Percentiles rank a stretch among this genome's conserved stretches.
These are phyloP conservation scores for Myxozyma mucilagina DNA, from an alignment of 805 yeast genomes.

Conservation along the genomic window DNA sequence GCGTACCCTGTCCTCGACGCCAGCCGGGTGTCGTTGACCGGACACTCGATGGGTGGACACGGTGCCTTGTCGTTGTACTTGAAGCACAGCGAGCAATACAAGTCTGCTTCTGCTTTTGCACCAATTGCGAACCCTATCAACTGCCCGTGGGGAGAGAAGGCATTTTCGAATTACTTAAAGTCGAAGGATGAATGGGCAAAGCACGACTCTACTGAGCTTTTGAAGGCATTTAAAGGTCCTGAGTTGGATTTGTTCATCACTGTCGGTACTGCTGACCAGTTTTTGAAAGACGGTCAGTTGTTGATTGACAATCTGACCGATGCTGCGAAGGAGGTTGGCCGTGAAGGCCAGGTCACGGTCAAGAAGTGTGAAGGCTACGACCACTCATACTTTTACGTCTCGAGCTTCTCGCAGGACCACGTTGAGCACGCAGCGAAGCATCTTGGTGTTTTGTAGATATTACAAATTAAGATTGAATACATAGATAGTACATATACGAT, in stretches of 20 bases:
- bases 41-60: slow-evolving; percentile 98
- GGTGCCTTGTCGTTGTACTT: slow-evolving; percentile 80
- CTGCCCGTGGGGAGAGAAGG: slow-evolving; percentile 87
- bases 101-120: slow-evolving; percentile 83
- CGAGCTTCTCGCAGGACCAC: slow-evolving; percentile 77
- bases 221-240: slow-evolving; percentile 57
- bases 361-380: slow-evolving; percentile 79
- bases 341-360: slow-evolving; percentile 61
- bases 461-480: neutral
- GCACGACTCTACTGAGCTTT: slow-evolving; percentile 82
- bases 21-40: slow-evolving; percentile 70
- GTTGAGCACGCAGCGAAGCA: slow-evolving; percentile 83
- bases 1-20: slow-evolving; percentile 52
- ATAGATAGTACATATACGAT: neutral
- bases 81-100: slow-evolving; percentile 68
- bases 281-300: slow-evolving; percentile 62
- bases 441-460: slow-evolving; percentile 22
- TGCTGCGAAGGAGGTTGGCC: slow-evolving; percentile 58
- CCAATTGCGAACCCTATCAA: slow-evolving; percentile 81
- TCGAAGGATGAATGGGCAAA: slow-evolving; percentile 60
- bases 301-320: slow-evolving; percentile 70
- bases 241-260: slow-evolving; percentile 71
- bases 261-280: slow-evolving; percentile 77
- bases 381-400: slow-evolving; percentile 84
- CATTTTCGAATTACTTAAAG: slow-evolving; percentile 78